Base-by-base conservation (phyloP, 345 rosid species). In the Salix purpurea region DNA sequence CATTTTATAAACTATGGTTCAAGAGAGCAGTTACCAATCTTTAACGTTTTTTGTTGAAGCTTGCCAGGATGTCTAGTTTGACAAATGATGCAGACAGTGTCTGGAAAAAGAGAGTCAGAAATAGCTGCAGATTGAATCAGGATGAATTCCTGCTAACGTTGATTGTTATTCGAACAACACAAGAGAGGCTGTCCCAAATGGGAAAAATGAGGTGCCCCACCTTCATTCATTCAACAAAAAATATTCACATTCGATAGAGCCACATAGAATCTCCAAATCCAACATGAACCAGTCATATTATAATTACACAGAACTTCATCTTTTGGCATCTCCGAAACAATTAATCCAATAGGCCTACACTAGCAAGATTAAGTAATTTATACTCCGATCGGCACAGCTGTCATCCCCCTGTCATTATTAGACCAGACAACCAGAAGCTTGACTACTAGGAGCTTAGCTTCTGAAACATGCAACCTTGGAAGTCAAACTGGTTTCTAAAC, bases 251-350 rank as follows among this genome's bases (percentile, higher is more conserved):
- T 16, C 54, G 39, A 54, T 16, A n/a, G 26, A 70, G 75, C 69
- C 30, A 30, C 28, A 34, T 34, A 30, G 4, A 32, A 61, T 42
- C 56, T 48, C 71, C 7, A 60, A 50, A 32, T 32, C 34, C 4
- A 4, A 37, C 42, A 64, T 64, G 50, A 65, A 65, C 14, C 44
- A 39, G 70, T 56, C 68, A 52, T 15, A 13, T 1, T 7, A 19
- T 15, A 26, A 56, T 58, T 14, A 69, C 26, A 15, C 26, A 10
- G 44, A 52, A 50, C 50, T 23, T 26, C 44, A 2, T 46, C 23
- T 9, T 37, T 24, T n/a, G n/a, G 36, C 32, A 19, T 26, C 67
- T 50, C 40, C 19, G 52, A 65, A 78, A 80, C 44, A 79, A 79
- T 62, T 52, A 64, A 69, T 56, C 42, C 67, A 50, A 76, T 67